Conservation (phyloP, 1,284 basidiomycete genomes). For the Ustilago cynodontis region DNA sequence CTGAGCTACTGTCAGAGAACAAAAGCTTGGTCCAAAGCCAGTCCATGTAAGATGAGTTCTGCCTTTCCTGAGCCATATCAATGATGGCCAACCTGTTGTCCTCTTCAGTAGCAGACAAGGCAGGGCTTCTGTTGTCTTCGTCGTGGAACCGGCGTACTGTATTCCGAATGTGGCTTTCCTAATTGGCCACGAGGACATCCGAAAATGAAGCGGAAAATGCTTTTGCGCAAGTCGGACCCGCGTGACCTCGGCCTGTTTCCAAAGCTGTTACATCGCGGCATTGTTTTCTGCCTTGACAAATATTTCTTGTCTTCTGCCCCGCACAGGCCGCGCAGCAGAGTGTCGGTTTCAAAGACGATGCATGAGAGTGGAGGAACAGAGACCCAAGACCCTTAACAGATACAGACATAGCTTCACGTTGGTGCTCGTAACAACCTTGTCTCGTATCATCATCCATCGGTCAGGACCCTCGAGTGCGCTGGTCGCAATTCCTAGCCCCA, state of each 20-base stretch:
- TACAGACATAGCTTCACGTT: background rate
- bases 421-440: background rate
- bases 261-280: no score
- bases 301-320: background rate
- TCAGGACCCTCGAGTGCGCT: background rate
- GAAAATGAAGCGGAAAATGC: background rate
- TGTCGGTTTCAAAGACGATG: background rate
- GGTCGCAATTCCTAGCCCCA: background rate
- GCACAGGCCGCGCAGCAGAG: constrained; percentile 7
- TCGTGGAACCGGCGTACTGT: constrained; percentile 22
- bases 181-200: constrained; percentile 16
- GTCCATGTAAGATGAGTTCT: no score
- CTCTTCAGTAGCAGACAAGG: no score
- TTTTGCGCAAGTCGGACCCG: constrained; percentile 12
- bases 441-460: background rate
- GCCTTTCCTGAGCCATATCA: no score
- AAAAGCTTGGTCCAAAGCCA: no score
- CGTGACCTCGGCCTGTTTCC: constrained; percentile 1
- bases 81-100: no score
- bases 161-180: constrained; percentile 22
- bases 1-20: no score
- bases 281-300: no score
- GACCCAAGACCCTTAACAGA: constrained; percentile 8
- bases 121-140: no score
- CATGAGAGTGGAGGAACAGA: constrained; percentile 6